A percentile compares a stretch with the other conserved stretches of the same genome.
Evolutionary conservation across 2,329 filamentous ascomycete genomes (phyloP).

Genomic region (Talaromyces amestolkiae): DNA sequence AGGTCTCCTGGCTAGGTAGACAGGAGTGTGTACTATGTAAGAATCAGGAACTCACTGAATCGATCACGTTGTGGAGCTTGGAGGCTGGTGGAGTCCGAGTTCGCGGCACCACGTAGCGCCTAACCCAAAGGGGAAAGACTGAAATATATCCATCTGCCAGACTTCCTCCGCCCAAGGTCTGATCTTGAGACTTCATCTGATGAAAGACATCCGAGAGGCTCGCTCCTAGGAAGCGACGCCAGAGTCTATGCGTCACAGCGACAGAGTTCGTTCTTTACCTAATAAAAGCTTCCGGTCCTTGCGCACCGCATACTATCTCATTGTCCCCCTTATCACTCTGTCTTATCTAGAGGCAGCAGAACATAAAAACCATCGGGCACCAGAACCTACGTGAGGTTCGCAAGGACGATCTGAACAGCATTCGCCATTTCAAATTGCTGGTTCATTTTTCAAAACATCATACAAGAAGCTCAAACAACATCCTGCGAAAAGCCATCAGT

Average conservation of each 20-base stretch:
- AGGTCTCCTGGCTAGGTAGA: neutral
- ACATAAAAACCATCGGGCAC: neutral
- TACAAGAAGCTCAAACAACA: neutral
- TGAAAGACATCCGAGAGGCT: neutral
- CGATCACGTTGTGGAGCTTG: neutral
- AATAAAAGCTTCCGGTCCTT: neutral
- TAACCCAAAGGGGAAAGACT: slow-evolving; percentile 13
- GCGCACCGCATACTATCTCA: neutral
- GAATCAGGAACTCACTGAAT: neutral
- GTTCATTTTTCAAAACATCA: neutral
- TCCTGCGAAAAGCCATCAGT: neutral
- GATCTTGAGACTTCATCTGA: neutral
- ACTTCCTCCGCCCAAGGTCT: neutral
- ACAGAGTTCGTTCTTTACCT: neutral
- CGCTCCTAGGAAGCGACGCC: neutral
- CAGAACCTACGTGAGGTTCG: neutral
- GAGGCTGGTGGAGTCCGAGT: slow-evolving; percentile 6
- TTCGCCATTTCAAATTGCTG: neutral
- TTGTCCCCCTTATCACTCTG: neutral
- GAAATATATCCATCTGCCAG: slow-evolving; percentile 2
- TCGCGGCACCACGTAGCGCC: slow-evolving; percentile 5
- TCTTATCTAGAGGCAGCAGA: neutral
- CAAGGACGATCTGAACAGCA: neutral
- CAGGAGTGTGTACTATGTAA: neutral
- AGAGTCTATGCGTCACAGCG: neutral